A percentile compares a stretch with the other conserved stretches of the same genome.
These are phyloP conservation scores for Populus tomentosa DNA, from an alignment of 441 rosid genomes.

Conservation along the genomic window DNA sequence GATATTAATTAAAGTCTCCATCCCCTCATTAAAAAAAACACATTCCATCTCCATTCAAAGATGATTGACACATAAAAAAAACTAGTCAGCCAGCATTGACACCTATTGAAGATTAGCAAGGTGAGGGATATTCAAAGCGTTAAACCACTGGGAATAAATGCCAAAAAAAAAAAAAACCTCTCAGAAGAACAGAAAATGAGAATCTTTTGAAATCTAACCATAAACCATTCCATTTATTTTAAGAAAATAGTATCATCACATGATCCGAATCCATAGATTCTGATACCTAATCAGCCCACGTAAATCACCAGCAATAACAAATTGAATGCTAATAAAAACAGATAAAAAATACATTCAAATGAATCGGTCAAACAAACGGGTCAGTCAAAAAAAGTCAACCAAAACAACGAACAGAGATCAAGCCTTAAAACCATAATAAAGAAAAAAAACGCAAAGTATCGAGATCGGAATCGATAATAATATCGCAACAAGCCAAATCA, in stretches of 20 bases:
- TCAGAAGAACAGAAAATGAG: neutral
- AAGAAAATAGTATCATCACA: too few species aligned
- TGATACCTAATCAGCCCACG: neutral
- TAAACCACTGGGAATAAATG: too few species aligned
- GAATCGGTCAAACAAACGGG: neutral
- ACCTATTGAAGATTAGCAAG: too few species aligned
- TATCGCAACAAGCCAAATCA: neutral
- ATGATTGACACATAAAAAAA: too few species aligned
- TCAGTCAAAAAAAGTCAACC: neutral
- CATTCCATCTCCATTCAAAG: too few species aligned
- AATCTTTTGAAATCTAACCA: neutral
- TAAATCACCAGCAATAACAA: neutral
- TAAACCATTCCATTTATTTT: neutral
- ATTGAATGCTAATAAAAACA: too few species aligned
- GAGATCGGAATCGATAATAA: neutral
- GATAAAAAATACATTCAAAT: neutral
- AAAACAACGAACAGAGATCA: conserved; percentile 4
- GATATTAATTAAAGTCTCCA: too few species aligned
- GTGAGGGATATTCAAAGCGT: too few species aligned
- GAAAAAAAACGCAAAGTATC: neutral
- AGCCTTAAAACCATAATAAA: neutral
- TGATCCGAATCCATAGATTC: neutral
- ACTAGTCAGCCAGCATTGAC: too few species aligned
- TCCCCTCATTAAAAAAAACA: too few species aligned
- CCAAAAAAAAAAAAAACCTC: too few species aligned